These are phyloP conservation scores for Tetrastigma voinierianum DNA, from an alignment of 164 flowering plant genomes.

Conservation along the genomic window DNA sequence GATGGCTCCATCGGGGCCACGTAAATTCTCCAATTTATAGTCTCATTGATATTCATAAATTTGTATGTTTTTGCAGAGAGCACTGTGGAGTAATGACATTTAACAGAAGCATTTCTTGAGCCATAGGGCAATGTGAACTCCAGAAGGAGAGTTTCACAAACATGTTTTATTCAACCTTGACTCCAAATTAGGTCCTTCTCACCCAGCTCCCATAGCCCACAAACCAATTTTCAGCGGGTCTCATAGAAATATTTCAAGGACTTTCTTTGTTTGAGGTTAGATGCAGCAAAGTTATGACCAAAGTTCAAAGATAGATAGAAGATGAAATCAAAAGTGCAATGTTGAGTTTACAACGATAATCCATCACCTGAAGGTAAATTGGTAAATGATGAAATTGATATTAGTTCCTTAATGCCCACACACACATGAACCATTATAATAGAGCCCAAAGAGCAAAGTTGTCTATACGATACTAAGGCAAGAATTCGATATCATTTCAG, in stretches of 20 bases:
- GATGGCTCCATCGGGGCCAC: too few species aligned
- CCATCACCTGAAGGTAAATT: neutral
- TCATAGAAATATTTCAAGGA: constrained; percentile 11
- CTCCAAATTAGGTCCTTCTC: constrained; percentile 36
- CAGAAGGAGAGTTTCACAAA: constrained; percentile 32
- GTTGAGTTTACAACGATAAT: neutral
- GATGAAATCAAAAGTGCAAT: neutral
- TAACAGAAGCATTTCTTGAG: constrained; percentile 28
- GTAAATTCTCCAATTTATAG: too few species aligned
- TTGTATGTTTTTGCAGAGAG: constrained; percentile 11
- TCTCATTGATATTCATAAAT: too few species aligned
- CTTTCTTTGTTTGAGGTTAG: constrained; percentile 16
- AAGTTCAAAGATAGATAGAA: constrained; percentile 15
- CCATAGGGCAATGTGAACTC: constrained; percentile 27
- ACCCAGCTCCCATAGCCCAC: constrained; percentile 15
- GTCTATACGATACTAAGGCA: too few species aligned
- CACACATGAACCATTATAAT: too few species aligned
- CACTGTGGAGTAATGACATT: constrained; percentile 25
- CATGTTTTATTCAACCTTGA: constrained; percentile 23
- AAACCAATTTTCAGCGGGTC: constrained; percentile 11
- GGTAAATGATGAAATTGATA: neutral
- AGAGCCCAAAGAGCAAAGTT: too few species aligned
- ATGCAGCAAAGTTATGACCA: constrained; percentile 25
- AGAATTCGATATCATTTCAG: too few species aligned
- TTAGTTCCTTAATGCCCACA: too few species aligned